Evolutionary conservation across 208 protist species (phyloP).

Genomic region (Leishmania mexicana): DNA sequence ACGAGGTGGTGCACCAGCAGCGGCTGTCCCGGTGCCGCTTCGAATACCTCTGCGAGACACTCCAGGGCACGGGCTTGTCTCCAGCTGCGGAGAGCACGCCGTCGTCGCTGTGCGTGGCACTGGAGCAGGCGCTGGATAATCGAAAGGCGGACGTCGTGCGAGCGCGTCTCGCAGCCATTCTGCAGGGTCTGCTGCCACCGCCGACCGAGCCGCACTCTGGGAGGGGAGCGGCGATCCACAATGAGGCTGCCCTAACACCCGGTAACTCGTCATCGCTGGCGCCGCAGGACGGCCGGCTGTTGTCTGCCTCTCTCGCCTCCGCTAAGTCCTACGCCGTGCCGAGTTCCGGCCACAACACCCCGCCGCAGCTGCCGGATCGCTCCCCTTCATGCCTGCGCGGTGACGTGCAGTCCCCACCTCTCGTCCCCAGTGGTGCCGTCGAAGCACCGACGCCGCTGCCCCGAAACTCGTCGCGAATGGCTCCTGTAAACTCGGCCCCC

Average conservation of each 20-base stretch:
- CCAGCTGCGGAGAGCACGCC: background rate
- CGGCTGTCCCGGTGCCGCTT: slow-evolving; percentile 30
- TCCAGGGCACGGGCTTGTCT: slow-evolving; percentile 1
- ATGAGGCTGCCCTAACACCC: background rate
- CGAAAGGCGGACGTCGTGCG: slow-evolving; percentile 12
- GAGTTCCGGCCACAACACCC: too few relatives aligned
- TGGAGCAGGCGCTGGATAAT: slow-evolving; percentile 27
- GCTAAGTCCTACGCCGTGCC: background rate
- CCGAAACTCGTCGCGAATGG: background rate
- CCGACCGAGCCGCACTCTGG: background rate
- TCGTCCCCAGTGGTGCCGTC: background rate
- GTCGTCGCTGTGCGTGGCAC: slow-evolving; percentile 14
- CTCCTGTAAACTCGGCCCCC: background rate
- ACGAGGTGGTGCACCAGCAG: slow-evolving; percentile 40
- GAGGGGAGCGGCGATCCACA: background rate
- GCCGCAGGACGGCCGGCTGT: background rate
- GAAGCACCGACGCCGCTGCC: background rate
- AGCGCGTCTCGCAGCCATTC: background rate
- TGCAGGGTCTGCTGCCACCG: slow-evolving; percentile 4
- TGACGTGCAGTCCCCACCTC: background rate
- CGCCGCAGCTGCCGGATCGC: background rate
- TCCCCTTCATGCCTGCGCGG: background rate
- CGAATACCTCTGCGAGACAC: slow-evolving; percentile 29
- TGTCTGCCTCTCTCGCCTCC: background rate
- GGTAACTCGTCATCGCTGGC: background rate